Conservation (phyloP, 495 filamentous ascomycete genomes). For the Platismatia glauca region DNA sequence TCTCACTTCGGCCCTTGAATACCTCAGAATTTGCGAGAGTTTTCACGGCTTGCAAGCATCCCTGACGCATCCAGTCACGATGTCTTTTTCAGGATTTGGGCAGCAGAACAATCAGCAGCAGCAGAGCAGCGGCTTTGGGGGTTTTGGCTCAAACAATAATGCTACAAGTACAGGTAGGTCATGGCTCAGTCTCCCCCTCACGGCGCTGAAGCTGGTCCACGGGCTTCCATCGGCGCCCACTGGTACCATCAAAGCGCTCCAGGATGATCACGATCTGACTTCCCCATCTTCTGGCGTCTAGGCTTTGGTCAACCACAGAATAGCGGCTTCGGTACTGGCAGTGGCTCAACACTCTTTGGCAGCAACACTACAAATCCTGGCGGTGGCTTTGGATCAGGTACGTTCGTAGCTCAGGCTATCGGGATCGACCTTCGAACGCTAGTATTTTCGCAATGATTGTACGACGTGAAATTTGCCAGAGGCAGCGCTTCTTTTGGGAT, state of each 20-base stretch:
- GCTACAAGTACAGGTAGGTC: constrained; percentile 37
- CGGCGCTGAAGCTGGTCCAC: background rate
- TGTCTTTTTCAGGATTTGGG: constrained; percentile 52
- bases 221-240: constrained; percentile 14
- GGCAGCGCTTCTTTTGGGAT: constrained; percentile 12
- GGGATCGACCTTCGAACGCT: background rate
- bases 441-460: background rate
- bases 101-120: constrained; percentile 43
- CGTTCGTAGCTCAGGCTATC: constrained; percentile 15
- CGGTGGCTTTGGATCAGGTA: constrained; percentile 46
- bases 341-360: constrained; percentile 42
- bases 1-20: background rate
- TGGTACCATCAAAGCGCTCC: constrained; percentile 18
- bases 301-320: constrained; percentile 49
- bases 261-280: constrained; percentile 33
- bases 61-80: constrained; percentile 17
- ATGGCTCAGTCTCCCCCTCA: constrained; percentile 2
- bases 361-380: constrained; percentile 33
- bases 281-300: constrained; percentile 36
- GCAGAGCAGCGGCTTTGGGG: constrained; percentile 44
- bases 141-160: constrained; percentile 48
- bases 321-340: constrained; percentile 27
- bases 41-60: background rate
- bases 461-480: background rate
- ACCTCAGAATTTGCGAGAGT: background rate